Base-by-base conservation (phyloP, 2,329 filamentous ascomycete genomes). In the Ophiosphaerella narmari region DNA sequence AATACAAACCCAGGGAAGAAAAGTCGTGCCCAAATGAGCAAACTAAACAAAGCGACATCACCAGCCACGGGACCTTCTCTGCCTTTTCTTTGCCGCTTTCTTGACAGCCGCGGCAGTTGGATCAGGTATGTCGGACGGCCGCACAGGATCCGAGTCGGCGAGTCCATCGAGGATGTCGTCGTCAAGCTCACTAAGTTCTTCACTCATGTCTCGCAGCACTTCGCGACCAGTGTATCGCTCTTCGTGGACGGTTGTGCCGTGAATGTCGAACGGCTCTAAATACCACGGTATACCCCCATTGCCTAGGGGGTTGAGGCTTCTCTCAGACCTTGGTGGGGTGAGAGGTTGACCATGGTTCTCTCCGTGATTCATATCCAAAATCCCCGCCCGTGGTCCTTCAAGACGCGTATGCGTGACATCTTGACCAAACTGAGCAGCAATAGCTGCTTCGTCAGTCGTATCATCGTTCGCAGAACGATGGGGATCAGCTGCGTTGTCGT, bases 151-250 rank as follows among this genome's bases (percentile, higher is more conserved):
- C 7, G 67, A 62, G 40, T 67, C 70, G 32, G 71, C 71, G 23
- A 74, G 62, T 14, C 88, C 90, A 63, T 89, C 86, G 50, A 96
- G 79, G 74, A 93, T 90, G 43, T 95, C 91, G 58, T 97, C 92
- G 63, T 96, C 92, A 69, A 97, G 86, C 67, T 97, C 93, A 48
- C 89, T 95, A 18, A 97, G 80, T 61, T 93, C 90, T 72, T 96
- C 92, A 63, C 90, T 95, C 73, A 93, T 86, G 12, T 80, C 83
- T 26, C 85, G 80, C 59, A 85, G 77, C n/a, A 88, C 85, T 47
- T 92, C 88, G 31, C 86, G 82, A 2, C 87, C 89, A 0, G 83
- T 85, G 80, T 86, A 90, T 44, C 85, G 81, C 73, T 93, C 89
- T 31, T 74, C 87, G 47, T 89, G 79, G 8, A 93, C 84, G 0